Percentiles rank a stretch among this genome's conserved stretches.
Conservation (phyloP, 2,329 filamentous ascomycete genomes). For the Fusarium sp. region DNA sequence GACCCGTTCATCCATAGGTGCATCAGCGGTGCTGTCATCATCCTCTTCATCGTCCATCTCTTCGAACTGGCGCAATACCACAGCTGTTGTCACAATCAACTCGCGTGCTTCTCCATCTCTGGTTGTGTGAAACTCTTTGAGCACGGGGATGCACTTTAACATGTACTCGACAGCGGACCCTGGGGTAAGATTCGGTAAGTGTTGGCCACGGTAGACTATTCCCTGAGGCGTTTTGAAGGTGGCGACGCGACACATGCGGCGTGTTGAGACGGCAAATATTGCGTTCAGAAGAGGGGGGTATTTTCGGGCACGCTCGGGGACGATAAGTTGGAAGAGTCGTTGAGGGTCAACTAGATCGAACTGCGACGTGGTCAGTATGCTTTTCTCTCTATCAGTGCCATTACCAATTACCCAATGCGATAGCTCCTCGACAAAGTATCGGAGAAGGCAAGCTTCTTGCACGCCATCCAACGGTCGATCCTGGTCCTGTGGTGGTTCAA, state of each 20-base stretch:
- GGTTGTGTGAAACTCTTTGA: conserved; percentile 34
- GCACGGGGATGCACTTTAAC: conserved; percentile 28
- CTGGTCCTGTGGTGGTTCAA: conserved; percentile 8
- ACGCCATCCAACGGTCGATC: background rate
- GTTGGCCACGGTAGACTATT: conserved; percentile 27
- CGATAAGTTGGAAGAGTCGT: conserved; percentile 17
- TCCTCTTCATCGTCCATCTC: conserved; percentile 36
- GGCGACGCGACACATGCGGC: conserved; percentile 16
- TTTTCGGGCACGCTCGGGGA: conserved; percentile 27
- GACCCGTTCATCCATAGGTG: background rate
- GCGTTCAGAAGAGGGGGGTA: conserved; percentile 31
- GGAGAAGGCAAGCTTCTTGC: conserved; percentile 33
- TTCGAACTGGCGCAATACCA: conserved; percentile 33
- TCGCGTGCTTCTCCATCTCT: conserved; percentile 32
- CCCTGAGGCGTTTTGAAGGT: conserved; percentile 19
- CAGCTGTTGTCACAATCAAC: conserved; percentile 26
- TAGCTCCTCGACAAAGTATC: conserved; percentile 33
- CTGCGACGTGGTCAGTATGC: background rate
- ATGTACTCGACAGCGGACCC: conserved; percentile 36
- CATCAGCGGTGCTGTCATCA: background rate
- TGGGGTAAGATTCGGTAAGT: conserved; percentile 3
- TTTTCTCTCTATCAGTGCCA: too few relatives aligned
- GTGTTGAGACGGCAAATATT: conserved; percentile 30
- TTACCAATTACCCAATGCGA: conserved; percentile 27
- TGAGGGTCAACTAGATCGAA: conserved; percentile 34